Evolutionary conservation across 352 stramenopile species (phyloP).

Genomic region (Pythium brassicae): DNA sequence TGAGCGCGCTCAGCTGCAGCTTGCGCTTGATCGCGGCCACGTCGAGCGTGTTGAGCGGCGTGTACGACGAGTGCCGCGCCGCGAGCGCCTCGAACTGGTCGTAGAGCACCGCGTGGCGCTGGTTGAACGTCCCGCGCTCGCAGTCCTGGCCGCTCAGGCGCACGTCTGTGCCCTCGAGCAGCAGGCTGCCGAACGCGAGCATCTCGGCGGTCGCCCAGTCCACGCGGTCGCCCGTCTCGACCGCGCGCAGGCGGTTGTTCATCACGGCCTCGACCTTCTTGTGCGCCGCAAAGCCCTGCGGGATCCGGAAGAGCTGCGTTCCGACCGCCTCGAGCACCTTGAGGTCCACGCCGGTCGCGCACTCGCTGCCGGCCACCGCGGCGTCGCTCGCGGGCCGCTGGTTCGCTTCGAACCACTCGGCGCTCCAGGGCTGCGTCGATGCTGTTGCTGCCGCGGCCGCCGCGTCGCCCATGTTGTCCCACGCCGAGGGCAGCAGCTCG

Average conservation of each 20-base stretch:
- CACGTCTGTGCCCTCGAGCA: slow-evolving; percentile 83
- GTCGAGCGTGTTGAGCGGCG: slow-evolving; percentile 89
- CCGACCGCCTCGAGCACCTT: slow-evolving; percentile 75
- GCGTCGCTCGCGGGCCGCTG: slow-evolving; percentile 8
- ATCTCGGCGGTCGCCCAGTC: slow-evolving; percentile 88
- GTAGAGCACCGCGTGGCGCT: slow-evolving; percentile 86
- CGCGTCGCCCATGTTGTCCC: slow-evolving; percentile 65
- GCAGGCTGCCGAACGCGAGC: slow-evolving; percentile 79
- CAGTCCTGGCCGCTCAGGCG: slow-evolving; percentile 86
- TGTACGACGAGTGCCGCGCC: slow-evolving; percentile 88
- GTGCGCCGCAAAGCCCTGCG: slow-evolving; percentile 78
- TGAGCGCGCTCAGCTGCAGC: slow-evolving; percentile 32
- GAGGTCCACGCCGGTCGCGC: slow-evolving; percentile 60
- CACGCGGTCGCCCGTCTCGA: slow-evolving; percentile 77
- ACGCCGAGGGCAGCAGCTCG: slow-evolving; percentile 57
- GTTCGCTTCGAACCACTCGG: slow-evolving; percentile 47
- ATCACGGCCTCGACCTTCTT: slow-evolving; percentile 85
- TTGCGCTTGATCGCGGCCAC: slow-evolving; percentile 39
- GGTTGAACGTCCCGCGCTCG: slow-evolving; percentile 88
- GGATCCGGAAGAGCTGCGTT: slow-evolving; percentile 71
- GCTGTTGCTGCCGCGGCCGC: slow-evolving; percentile 9
- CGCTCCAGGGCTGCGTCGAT: slow-evolving; percentile 33
- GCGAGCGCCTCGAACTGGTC: slow-evolving; percentile 80
- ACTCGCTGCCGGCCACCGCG: background rate
- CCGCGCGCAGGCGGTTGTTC: slow-evolving; percentile 75